Evolutionary conservation across 2,329 filamentous ascomycete species (phyloP).

Genomic region (Fusarium incarnatum): DNA sequence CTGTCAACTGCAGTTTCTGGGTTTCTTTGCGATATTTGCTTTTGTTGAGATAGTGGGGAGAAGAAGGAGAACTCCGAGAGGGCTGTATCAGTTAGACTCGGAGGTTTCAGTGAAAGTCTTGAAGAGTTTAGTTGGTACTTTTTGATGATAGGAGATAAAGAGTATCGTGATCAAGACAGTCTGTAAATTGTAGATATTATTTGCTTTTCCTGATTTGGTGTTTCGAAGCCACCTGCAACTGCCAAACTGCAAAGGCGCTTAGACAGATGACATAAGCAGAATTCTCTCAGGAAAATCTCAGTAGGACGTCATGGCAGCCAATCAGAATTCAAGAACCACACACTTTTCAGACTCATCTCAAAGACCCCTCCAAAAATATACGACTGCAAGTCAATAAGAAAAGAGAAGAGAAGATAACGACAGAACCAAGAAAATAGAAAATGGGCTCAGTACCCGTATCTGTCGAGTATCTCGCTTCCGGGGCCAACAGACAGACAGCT

Average conservation of each 20-base stretch:
- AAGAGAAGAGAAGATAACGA: slow-evolving; percentile 5
- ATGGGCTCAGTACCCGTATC: slow-evolving; percentile 48
- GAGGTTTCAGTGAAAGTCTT: not conserved
- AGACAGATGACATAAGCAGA: slow-evolving; percentile 44
- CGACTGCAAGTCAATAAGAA: slow-evolving; percentile 5
- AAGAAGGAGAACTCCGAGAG: slow-evolving; percentile 9
- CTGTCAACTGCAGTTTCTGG: slow-evolving; percentile 9
- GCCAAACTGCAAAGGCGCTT: not conserved
- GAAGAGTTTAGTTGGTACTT: not conserved
- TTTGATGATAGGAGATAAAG: not conserved
- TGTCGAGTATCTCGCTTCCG: slow-evolving; percentile 74
- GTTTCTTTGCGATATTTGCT: slow-evolving; percentile 17
- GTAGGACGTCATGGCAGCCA: slow-evolving; percentile 46
- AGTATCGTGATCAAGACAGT: not conserved
- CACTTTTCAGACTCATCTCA: slow-evolving; percentile 52
- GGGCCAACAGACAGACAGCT: slow-evolving; percentile 89
- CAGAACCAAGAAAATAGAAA: slow-evolving; percentile 45
- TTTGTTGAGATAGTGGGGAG: slow-evolving; percentile 21
- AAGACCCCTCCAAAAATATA: slow-evolving; percentile 20
- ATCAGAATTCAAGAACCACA: slow-evolving; percentile 51
- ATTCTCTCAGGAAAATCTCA: slow-evolving; percentile 36
- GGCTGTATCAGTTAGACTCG: slow-evolving; percentile 5
- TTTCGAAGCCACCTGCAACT: slow-evolving; percentile 24
- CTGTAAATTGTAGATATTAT: not conserved
- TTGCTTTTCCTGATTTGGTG: slow-evolving; percentile 36